Conservation (phyloP, 2,329 filamentous ascomycete species). For the Dactylellina drechsleri region DNA sequence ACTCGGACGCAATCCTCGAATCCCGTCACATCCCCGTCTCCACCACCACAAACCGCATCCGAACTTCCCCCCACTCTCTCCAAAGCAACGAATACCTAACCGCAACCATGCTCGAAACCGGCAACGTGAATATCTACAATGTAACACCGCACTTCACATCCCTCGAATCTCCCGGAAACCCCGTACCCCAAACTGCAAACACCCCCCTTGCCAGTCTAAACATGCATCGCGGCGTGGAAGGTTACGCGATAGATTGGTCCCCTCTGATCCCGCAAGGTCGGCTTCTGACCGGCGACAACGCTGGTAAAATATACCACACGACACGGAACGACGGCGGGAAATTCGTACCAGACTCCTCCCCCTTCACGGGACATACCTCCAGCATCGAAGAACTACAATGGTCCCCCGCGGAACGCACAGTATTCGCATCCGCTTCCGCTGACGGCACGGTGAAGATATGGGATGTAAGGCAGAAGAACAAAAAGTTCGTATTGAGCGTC, state of each 20-base stretch:
- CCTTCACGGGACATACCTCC: constrained; percentile 83
- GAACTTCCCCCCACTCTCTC: constrained; percentile 75
- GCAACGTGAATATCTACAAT: constrained; percentile 90
- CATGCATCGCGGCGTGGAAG: constrained; percentile 85
- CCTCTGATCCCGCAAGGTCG: constrained; percentile 81
- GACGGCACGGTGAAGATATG: constrained; percentile 96
- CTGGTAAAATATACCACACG: constrained; percentile 88
- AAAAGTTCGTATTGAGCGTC: constrained; percentile 86
- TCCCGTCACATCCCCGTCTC: constrained; percentile 85
- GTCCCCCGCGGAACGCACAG: constrained; percentile 90
- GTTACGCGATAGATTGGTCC: constrained; percentile 98
- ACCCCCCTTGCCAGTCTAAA: constrained; percentile 87
- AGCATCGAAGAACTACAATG: constrained; percentile 96
- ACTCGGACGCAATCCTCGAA: constrained; percentile 89
- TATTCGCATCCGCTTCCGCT: constrained; percentile 92
- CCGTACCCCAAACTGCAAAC: constrained; percentile 78
- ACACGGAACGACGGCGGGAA: constrained; percentile 86
- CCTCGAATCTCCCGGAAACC: constrained; percentile 87
- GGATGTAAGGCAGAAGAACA: constrained; percentile 91
- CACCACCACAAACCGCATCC: constrained; percentile 93
- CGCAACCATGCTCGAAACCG: constrained; percentile 90
- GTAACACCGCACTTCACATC: constrained; percentile 87
- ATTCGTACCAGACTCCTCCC: constrained; percentile 84
- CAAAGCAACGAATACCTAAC: constrained; percentile 82
- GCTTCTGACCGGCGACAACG: constrained; percentile 89